phyloP scores from a whole-genome alignment of 2,329 filamentous ascomycete species.

The Phoma sp. region DNA sequence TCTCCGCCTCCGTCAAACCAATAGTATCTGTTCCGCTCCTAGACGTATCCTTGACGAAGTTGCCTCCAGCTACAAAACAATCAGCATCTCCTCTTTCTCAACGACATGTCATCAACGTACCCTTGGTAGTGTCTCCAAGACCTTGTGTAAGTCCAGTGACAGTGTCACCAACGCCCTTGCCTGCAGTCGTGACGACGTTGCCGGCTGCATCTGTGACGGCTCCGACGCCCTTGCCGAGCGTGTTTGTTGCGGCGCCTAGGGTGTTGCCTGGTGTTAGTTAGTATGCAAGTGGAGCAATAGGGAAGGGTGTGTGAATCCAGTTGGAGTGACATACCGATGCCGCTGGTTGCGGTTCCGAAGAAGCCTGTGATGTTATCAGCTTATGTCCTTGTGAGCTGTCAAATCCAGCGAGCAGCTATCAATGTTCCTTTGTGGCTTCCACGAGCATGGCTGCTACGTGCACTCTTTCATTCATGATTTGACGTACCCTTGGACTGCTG shows the following conservation, averaged over 20 bases:
- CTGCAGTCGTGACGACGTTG: slow-evolving; percentile 40
- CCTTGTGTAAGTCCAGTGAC: slow-evolving; percentile 45
- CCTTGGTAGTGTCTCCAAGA: slow-evolving; percentile 46
- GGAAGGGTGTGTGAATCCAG: neutral
- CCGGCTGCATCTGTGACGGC: slow-evolving; percentile 41
- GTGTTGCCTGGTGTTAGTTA: slow-evolving; percentile 39
- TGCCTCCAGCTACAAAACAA: slow-evolving; percentile 32
- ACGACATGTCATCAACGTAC: slow-evolving; percentile 19
- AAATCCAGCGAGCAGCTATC: neutral
- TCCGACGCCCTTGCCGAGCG: slow-evolving; percentile 43
- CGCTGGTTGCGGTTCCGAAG: slow-evolving; percentile 44
- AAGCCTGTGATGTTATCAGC: slow-evolving; percentile 29
- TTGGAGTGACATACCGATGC: slow-evolving; percentile 35
- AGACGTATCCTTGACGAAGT: slow-evolving; percentile 39
- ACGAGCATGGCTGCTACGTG: neutral
- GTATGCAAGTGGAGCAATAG: neutral
- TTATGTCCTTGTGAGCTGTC: too few relatives aligned
- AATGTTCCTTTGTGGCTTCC: neutral
- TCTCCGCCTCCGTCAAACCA: slow-evolving; percentile 24
- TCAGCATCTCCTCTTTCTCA: slow-evolving; percentile 11
- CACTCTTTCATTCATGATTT: neutral
- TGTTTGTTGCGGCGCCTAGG: slow-evolving; percentile 44
- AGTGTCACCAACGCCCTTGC: slow-evolving; percentile 47
- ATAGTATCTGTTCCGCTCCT: slow-evolving; percentile 34
- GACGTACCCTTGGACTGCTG: slow-evolving; percentile 33